These are phyloP conservation scores for Colletotrichum sp. DNA, from an alignment of 2,329 filamentous ascomycete species.

Conservation along the genomic window DNA sequence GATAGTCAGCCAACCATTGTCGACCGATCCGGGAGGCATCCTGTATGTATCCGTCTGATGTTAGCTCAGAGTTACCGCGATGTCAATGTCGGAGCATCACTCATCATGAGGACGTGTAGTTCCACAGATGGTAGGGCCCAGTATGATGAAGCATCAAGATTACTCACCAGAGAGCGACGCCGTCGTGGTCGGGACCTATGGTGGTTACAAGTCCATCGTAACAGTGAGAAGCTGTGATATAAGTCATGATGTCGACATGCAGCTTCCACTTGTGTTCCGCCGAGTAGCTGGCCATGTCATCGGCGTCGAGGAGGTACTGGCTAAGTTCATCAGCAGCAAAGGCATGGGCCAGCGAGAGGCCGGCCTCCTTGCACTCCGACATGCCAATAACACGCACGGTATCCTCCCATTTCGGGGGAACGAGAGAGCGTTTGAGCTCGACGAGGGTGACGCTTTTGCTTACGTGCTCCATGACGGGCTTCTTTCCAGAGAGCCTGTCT, in stretches of 20 bases:
- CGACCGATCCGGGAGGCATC: conserved; percentile 77
- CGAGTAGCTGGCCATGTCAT: conserved; percentile 67
- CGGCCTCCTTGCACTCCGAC: conserved; percentile 74
- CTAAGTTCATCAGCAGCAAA: conserved; percentile 79
- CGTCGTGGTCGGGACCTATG: conserved; percentile 77
- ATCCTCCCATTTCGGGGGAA: conserved; percentile 58
- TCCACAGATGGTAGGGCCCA: neutral
- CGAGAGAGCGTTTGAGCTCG: conserved; percentile 45
- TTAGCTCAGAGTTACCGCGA: neutral
- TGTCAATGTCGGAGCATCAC: neutral
- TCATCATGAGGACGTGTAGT: neutral
- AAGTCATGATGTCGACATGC: conserved; percentile 79
- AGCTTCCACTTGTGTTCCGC: conserved; percentile 76
- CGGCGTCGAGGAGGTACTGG: conserved; percentile 75
- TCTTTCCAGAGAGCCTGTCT: conserved; percentile 1
- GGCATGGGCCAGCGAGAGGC: conserved; percentile 74
- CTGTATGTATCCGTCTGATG: conserved; percentile 42
- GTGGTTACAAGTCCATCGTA: conserved; percentile 77
- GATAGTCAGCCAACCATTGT: conserved; percentile 75
- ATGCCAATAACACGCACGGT: conserved; percentile 67
- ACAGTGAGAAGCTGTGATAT: conserved; percentile 77
- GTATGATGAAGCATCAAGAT: neutral
- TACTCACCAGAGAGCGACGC: conserved; percentile 78
- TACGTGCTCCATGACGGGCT: conserved; percentile 36
- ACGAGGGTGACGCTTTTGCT: conserved; percentile 21